phyloP scores from a whole-genome alignment of 1,284 basidiomycete species.

The Apiotrichum sp. region DNA sequence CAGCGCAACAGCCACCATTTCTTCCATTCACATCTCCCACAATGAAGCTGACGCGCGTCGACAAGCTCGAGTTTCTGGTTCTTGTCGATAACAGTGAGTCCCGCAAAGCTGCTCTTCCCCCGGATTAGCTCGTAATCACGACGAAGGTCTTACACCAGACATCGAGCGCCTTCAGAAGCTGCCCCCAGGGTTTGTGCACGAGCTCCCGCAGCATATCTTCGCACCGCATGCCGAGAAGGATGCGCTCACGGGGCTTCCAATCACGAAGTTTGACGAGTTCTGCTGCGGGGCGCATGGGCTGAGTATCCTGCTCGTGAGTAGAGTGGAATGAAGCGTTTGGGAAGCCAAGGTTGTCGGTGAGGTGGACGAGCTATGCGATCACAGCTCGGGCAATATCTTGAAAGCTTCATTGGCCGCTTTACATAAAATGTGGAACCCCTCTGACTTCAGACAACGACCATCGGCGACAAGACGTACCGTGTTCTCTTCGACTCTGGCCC shows the following conservation, averaged over 20 bases:
- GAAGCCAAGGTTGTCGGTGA: too few relatives aligned
- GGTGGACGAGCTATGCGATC: too few relatives aligned
- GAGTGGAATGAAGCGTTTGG: too few relatives aligned
- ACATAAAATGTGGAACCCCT: too few relatives aligned
- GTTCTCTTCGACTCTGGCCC: conserved; percentile 76
- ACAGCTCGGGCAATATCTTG: too few relatives aligned
- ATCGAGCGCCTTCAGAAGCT: conserved; percentile 63
- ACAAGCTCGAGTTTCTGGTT: conserved; percentile 36
- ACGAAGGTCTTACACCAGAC: conserved; percentile 1
- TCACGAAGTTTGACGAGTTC: conserved; percentile 65
- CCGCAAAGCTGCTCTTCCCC: too few relatives aligned
- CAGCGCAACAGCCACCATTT: not conserved
- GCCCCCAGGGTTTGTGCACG: conserved; percentile 68
- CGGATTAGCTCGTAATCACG: too few relatives aligned
- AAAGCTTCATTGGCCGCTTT: too few relatives aligned
- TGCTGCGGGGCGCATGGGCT: conserved; percentile 81
- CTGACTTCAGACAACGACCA: conserved; percentile 29
- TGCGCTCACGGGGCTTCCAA: conserved; percentile 56
- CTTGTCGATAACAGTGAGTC: conserved; percentile 37
- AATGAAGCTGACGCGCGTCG: conserved; percentile 18
- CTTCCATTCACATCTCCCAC: not conserved
- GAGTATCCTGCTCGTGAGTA: conserved; percentile 63
- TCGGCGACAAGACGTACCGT: conserved; percentile 50
- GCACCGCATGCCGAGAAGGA: conserved; percentile 36
- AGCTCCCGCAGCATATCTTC: conserved; percentile 58